Percentiles rank a stretch among this genome's conserved stretches.
Evolutionary conservation across 2,329 filamentous ascomycete species (phyloP).

Genomic region (Fusarium sp.): DNA sequence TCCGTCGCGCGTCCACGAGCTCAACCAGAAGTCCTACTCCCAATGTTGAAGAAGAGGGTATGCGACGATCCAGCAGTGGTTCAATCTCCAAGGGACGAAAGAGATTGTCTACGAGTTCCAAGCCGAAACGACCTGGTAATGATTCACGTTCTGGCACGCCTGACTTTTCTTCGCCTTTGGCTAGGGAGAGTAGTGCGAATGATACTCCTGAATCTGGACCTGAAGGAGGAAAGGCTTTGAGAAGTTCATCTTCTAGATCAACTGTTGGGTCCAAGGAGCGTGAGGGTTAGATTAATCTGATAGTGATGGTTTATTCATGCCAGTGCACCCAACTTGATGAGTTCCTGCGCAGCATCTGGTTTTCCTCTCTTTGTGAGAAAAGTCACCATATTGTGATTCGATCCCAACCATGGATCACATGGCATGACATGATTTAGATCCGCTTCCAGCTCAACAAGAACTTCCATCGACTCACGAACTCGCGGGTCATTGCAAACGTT

Average conservation of each 20-base stretch:
- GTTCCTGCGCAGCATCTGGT: slow-evolving; percentile 5
- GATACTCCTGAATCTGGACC: slow-evolving; percentile 36
- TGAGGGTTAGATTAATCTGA: not conserved
- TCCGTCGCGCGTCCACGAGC: slow-evolving; percentile 63
- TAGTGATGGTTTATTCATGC: not conserved
- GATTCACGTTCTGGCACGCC: slow-evolving; percentile 66
- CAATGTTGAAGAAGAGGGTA: slow-evolving; percentile 58
- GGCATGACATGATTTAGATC: slow-evolving; percentile 22
- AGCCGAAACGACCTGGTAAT: slow-evolving; percentile 56
- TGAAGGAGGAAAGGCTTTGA: slow-evolving; percentile 40
- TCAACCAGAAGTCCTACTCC: slow-evolving; percentile 64
- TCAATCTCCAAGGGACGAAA: slow-evolving; percentile 64
- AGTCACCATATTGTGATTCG: slow-evolving; percentile 1
- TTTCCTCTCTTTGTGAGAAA: slow-evolving; percentile 2
- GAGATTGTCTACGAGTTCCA: slow-evolving; percentile 58
- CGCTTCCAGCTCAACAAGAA: slow-evolving; percentile 23
- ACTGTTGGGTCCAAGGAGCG: slow-evolving; percentile 37
- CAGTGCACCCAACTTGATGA: not conserved
- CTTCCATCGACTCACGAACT: slow-evolving; percentile 2
- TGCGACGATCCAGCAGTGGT: slow-evolving; percentile 60
- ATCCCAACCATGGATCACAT: not conserved
- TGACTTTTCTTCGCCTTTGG: slow-evolving; percentile 65
- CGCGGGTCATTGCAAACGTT: not conserved
- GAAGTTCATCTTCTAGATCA: slow-evolving; percentile 37
- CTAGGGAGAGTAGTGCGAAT: slow-evolving; percentile 57